Conservation (phyloP, 2,329 filamentous ascomycete genomes). For the Colletotrichum cuscutae region DNA sequence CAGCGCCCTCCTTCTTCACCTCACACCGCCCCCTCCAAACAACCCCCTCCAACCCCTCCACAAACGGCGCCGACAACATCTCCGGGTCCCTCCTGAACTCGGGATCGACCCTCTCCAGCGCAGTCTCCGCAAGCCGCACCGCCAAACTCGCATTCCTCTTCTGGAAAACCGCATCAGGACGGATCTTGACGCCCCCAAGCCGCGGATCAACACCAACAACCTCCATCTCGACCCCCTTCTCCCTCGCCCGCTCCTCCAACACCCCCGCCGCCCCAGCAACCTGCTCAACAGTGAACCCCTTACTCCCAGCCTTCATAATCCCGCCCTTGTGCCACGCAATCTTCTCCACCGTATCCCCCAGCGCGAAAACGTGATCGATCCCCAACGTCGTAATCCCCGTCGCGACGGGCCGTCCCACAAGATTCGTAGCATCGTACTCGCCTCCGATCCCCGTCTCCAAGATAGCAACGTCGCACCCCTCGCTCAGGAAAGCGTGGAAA, state of each 20-base stretch:
- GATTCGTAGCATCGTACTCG: conserved; percentile 92
- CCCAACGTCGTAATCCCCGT: conserved; percentile 83
- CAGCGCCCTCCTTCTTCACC: conserved; percentile 53
- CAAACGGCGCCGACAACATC: conserved; percentile 63
- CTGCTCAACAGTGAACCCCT: conserved; percentile 47
- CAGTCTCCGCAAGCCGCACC: conserved; percentile 59
- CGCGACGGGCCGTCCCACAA: conserved; percentile 66
- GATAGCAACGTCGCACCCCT: conserved; percentile 81
- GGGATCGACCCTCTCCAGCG: conserved; percentile 53
- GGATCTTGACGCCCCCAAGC: conserved; percentile 57
- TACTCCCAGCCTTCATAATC: conserved; percentile 76
- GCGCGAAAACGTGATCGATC: conserved; percentile 84
- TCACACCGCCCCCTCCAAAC: conserved; percentile 83
- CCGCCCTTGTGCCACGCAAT: conserved; percentile 95
- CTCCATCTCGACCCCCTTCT: conserved; percentile 52
- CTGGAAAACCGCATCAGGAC: conserved; percentile 63
- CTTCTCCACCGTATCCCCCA: conserved; percentile 81
- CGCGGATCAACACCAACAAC: conserved; percentile 41
- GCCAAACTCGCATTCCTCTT: conserved; percentile 69
- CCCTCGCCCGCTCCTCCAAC: conserved; percentile 66
- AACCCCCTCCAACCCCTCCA: conserved; percentile 72
- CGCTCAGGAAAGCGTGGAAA: conserved; percentile 81
- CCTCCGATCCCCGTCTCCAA: conserved; percentile 96
- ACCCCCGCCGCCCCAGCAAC: conserved; percentile 58
- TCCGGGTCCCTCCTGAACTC: not conserved